A percentile compares a stretch with the other conserved stretches of the same genome.
Conservation (phyloP, 139 green algal species). For the Nannochloris sp. region DNA sequence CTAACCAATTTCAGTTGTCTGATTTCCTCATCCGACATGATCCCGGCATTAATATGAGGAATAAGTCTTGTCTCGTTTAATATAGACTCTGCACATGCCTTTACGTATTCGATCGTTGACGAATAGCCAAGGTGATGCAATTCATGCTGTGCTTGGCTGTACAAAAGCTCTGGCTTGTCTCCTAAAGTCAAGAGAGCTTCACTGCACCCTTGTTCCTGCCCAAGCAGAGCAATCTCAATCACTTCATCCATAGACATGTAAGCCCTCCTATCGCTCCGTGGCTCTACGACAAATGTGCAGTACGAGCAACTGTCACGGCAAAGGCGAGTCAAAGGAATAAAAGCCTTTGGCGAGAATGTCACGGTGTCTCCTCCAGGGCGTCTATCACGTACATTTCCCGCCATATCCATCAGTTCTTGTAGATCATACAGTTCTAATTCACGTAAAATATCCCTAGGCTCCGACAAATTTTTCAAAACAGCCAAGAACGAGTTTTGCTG, state of each 20-base stretch:
- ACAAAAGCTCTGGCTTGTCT: constrained; percentile 75
- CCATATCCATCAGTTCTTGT: constrained; percentile 30
- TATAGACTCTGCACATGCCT: constrained; percentile 36
- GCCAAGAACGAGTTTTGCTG: neutral
- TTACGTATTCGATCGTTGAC: constrained; percentile 70
- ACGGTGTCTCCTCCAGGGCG: constrained; percentile 27
- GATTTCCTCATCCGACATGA: constrained; percentile 18
- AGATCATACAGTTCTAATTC: constrained; percentile 7
- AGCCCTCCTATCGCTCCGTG: constrained; percentile 22
- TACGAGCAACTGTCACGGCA: constrained; percentile 75
- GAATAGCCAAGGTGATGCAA: constrained; percentile 50
- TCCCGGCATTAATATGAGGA: constrained; percentile 76
- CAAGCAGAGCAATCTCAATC: constrained; percentile 45
- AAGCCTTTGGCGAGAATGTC: constrained; percentile 86
- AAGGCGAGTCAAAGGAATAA: constrained; percentile 72
- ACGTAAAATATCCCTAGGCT: neutral
- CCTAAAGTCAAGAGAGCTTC: constrained; percentile 86
- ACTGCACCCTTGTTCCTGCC: constrained; percentile 55
- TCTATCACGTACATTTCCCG: constrained; percentile 23
- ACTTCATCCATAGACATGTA: constrained; percentile 83
- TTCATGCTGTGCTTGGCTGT: constrained; percentile 55
- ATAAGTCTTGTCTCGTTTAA: constrained; percentile 58
- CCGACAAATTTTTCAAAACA: neutral
- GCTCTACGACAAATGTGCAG: constrained; percentile 75
- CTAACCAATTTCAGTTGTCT: constrained; percentile 33